Conservation (phyloP, 1,284 basidiomycete genomes). For the Melampsora occidentalis region DNA sequence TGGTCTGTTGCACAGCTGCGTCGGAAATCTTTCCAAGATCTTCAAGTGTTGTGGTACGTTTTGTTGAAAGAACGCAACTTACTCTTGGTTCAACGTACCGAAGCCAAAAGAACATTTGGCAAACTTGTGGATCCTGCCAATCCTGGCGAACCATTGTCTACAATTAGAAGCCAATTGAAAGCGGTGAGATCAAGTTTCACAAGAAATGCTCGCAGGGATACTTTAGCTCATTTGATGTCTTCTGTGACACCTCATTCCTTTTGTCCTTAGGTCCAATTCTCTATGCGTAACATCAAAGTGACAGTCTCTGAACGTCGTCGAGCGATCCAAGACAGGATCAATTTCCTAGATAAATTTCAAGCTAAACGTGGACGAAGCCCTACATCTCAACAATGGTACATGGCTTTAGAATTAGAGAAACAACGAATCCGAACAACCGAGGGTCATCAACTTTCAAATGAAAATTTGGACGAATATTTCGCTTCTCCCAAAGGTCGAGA, state of each 20-base stretch:
- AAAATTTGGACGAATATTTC: neutral
- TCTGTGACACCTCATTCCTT: neutral
- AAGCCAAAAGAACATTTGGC: constrained; percentile 62
- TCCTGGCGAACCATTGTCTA: constrained; percentile 42
- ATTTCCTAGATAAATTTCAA: constrained; percentile 35
- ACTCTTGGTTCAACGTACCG: constrained; percentile 78
- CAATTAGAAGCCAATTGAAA: constrained; percentile 35
- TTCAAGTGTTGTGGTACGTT: constrained; percentile 91
- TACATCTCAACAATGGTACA: constrained; percentile 23
- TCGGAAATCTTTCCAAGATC: constrained; percentile 81
- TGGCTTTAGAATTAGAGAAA: constrained; percentile 29
- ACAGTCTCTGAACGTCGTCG: constrained; percentile 38
- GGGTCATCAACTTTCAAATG: neutral
- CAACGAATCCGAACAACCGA: neutral
- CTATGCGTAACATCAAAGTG: constrained; percentile 43
- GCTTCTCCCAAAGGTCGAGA: neutral
- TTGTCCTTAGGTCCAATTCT: constrained; percentile 29
- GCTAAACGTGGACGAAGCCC: constrained; percentile 18
- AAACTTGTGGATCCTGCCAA: constrained; percentile 36
- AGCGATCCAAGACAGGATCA: constrained; percentile 23
- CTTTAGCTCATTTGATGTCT: neutral
- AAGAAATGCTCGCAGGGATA: neutral
- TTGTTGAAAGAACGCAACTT: constrained; percentile 81
- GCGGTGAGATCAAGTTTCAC: constrained; percentile 6
- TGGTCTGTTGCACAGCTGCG: constrained; percentile 82